These are phyloP conservation scores for Eimeria acervulina DNA, from an alignment of 169 alveolate genomes.

Conservation along the genomic window DNA sequence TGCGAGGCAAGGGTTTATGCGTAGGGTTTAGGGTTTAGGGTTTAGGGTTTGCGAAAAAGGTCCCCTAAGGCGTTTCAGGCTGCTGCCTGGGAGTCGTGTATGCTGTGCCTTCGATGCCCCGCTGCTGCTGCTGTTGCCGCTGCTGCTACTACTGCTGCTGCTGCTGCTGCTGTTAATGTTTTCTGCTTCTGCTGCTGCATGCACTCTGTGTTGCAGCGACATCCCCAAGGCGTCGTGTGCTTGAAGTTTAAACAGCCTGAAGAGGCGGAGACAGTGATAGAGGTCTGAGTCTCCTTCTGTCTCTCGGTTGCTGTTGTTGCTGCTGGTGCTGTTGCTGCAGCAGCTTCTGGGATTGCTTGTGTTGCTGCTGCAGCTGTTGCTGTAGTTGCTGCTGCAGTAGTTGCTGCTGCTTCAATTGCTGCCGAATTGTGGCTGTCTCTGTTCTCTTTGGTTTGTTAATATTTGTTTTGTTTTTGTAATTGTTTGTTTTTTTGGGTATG, in stretches of 20 bases:
- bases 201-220: conserved; percentile 85
- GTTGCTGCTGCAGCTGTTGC: conserved; percentile 20
- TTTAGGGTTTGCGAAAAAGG: too few relatives aligned
- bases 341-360: neutral
- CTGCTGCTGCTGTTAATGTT: neutral
- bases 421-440: too few relatives aligned
- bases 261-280: conserved; percentile 90
- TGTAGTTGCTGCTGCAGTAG: too few relatives aligned
- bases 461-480: too few relatives aligned
- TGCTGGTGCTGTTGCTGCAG: neutral
- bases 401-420: too few relatives aligned
- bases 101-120: too few relatives aligned
- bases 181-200: neutral
- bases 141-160: conserved; percentile 6
- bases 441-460: too few relatives aligned
- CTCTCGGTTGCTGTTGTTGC: neutral
- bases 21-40: too few relatives aligned
- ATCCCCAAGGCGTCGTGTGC: conserved; percentile 94
- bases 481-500: too few relatives aligned
- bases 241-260: conserved; percentile 90
- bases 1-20: too few relatives aligned
- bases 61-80: neutral
- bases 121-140: neutral
- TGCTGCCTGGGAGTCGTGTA: neutral
- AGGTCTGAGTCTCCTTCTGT: conserved; percentile 76